Evolutionary conservation across 306 rosid genomes (phyloP).

Genomic region (barrel medic (Medicago truncatula)): MtrunA17r5.0-ANR NC_053045.1:31388501-31389000

Average conservation of each 20-base stretch:
- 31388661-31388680: slow-evolving; percentile 41
- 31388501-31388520: slow-evolving; percentile 45
- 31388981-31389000: too few species aligned
- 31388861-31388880: slow-evolving; percentile 60
- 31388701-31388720: slow-evolving; percentile 49
- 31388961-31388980: not conserved
- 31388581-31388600: slow-evolving; percentile 47
- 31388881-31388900: slow-evolving; percentile 50
- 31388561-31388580: slow-evolving; percentile 8
- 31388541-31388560: not conserved
- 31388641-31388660: slow-evolving; percentile 37
- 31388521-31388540: slow-evolving; percentile 17
- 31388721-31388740: slow-evolving; percentile 27
- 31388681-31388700: slow-evolving; percentile 44
- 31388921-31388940: slow-evolving; percentile 42
- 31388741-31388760: slow-evolving; percentile 45
- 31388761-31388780: slow-evolving; percentile 55
- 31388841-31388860: slow-evolving; percentile 53
- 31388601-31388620: slow-evolving; percentile 54
- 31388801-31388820: slow-evolving; percentile 36
- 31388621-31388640: slow-evolving; percentile 59
- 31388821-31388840: slow-evolving; percentile 55
- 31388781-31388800: slow-evolving; percentile 51
- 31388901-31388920: slow-evolving; percentile 52
- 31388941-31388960: not conserved